Base-by-base conservation (phyloP, 1,139 yeast genomes). In the Yamadazyma membranifaciens region DNA sequence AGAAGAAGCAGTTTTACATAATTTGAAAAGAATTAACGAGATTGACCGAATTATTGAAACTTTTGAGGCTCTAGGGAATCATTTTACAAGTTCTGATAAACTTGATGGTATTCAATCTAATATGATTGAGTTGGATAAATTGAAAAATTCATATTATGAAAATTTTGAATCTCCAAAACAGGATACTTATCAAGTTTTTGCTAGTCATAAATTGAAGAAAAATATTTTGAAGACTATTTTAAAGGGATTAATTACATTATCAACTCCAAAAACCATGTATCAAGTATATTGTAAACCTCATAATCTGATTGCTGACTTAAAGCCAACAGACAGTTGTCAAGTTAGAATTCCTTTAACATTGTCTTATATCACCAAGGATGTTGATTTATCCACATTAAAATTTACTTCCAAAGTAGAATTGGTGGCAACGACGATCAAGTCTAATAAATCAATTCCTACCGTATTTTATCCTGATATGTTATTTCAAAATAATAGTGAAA, bases 361-460 rank as follows among this genome's bases (percentile, higher is more conserved):
- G 39, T 63, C 37, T 45, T 60, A n/a, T 62, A 52, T 44, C 54
- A 10, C 55, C 45, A 31, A 39, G 7, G 32, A 34, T 15, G 33
- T 43, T 22, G 17, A 40, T 5, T 11, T 22, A 2, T 24, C 34
- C 9, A 12, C 41, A 14, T 46, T 49, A 2, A 37, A 59, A n/a
- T 47, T 69, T 3, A 50, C 57, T 9, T 45, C 67, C 2, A 47
- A 63, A 1, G 72, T 62, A 3, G 70, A 68, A 30, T 44, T 69
- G 12, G 55, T 61, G 6, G 55, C 61, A 2, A 48, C 65, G 33
- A 65, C 71, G 0, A 49, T 66, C 13, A 62, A 63, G 45, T 61
- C 73, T 4, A 63, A 52, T 20, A 44, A 62, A 16, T 69, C 73
- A 0, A 65, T 69, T 20, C 75, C 75, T 1, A 51, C 67, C 6